These are phyloP conservation scores for Apiospora saccharicola DNA, from an alignment of 2,329 filamentous ascomycete genomes.

Conservation along the genomic window DNA sequence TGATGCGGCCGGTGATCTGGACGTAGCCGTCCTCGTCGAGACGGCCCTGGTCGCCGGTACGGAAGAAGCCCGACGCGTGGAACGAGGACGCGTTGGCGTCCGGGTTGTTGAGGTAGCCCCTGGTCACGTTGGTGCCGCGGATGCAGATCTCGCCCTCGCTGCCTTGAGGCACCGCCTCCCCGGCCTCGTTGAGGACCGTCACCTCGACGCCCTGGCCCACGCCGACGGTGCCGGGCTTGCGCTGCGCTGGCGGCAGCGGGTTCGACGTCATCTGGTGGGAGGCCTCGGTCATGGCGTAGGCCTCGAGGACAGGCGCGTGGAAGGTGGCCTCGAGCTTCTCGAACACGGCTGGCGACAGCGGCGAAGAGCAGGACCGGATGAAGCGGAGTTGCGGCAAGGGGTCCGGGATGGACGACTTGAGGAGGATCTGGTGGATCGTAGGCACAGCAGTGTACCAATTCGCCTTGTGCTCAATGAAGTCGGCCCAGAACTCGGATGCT, in stretches of 20 bases:
- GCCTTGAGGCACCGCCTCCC: slow-evolving; percentile 72
- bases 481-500: slow-evolving; percentile 81
- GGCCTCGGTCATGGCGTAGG: slow-evolving; percentile 93
- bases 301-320: slow-evolving; percentile 83
- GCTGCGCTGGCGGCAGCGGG: slow-evolving; percentile 72
- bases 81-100: slow-evolving; percentile 78
- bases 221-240: slow-evolving; percentile 83
- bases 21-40: slow-evolving; percentile 82
- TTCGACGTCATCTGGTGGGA: slow-evolving; percentile 86
- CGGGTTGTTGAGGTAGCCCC: slow-evolving; percentile 85
- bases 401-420: slow-evolving; percentile 73
- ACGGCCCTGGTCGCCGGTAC: slow-evolving; percentile 87
- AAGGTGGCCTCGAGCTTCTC: slow-evolving; percentile 79
- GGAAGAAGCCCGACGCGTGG: slow-evolving; percentile 79
- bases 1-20: slow-evolving; percentile 88
- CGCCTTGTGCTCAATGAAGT: slow-evolving; percentile 76
- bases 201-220: slow-evolving; percentile 85
- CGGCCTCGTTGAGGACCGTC: slow-evolving; percentile 75
- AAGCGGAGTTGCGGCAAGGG: slow-evolving; percentile 80
- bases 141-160: slow-evolving; percentile 84
- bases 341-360: slow-evolving; percentile 82
- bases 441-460: slow-evolving; percentile 96
- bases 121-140: slow-evolving; percentile 81
- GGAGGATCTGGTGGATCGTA: slow-evolving; percentile 88
- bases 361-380: slow-evolving; percentile 87